Evolutionary conservation across 2,329 filamentous ascomycete species (phyloP), one percentile per base, ranked within the genome.

Genomic region (Pestalotiopsis sp.): DNA sequence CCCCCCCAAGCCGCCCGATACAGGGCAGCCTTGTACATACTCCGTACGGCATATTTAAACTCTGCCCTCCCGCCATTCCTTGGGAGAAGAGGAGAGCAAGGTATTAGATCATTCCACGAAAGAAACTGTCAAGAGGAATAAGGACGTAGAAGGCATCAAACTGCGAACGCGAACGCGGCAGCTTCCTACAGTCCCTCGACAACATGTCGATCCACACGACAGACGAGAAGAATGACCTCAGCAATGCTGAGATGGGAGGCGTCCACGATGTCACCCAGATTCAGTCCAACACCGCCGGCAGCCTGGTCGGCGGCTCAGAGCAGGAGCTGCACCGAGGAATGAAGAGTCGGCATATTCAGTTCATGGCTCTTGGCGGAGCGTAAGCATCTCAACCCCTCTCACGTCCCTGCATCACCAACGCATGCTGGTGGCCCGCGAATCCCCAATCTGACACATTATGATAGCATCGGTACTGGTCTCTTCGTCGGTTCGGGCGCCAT

Each of bases 401-500:
- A 23, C 20, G 20, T 23, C 20, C 20, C 20, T 23, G 20, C 20
- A 23, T 23, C 20, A 23, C 52, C 49, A 36, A 25, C 64, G 11
- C 20, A 25, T 39, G 65, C 31, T 39, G 11, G 20, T 66, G 68
- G 71, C 31, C 72, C 69, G 62, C 59, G 41, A 49, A 2, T 7
- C 60, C 6, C 11, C 17, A 12, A 11, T 25, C 61, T 64, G 49
- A 62, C 59, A 39, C 17, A 20, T 6, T 1, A 58, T 45, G 13
- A 68, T 72, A 85, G 76, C 25, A 90, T 91, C 71, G 89, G 89
- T 67, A 91, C 89, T 3, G 89, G 89, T 72, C 83, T 91, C 23
- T 91, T 91, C 76, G 84, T 91, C 69, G 88, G 88, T 67, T 88
- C 87, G 49, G 89, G 89, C 27, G 79, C 79, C 68, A 88, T 89